Evolutionary conservation across 2,329 filamentous ascomycete genomes (phyloP), one percentile per base, ranked within the genome.

Genomic region (Paramyrothecium roridum): DNA sequence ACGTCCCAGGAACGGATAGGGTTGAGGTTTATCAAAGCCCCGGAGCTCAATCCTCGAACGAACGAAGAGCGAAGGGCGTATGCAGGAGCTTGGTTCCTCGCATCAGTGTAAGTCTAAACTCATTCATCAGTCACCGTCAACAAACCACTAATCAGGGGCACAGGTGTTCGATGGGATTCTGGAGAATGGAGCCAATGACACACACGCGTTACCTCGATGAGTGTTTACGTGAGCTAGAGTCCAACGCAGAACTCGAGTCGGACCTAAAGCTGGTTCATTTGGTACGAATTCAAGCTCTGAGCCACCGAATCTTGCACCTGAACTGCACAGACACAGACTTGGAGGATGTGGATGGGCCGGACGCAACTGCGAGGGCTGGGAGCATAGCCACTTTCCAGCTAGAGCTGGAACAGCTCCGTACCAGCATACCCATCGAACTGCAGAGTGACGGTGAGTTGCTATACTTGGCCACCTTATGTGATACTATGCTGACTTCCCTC

Each of bases 1-100:
- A 72, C 66, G 1, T 52, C 73, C 3, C 70, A 72, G 3, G 78
- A 81, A 55, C 71, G 74, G 34, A 74, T 72, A 0, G 72, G 70
- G 26, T 57, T 80, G 10, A 70, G 79, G 65, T 69, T 78, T 3
- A 67, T 75, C 3, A 67, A 74, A 21, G 75, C 75, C 0, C 70
- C 71, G 17, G 62, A 69, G 30, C 70, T 73, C 1, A 66, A 61
- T 21, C 63, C 66, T 2, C 73, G 80, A 3, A 80, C 76, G 0
- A 75, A 80, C 8, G 81, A 84, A 43, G 81, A 84, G 57, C 72
- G 76, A 11, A 73, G 82, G n/a, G 72, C 76, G 0, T 69, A 83
- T 1, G 68, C 82, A 1, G 82, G 79, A 0, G 76, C 80, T 2
- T 85, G 81, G 76, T 84, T 82, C 56, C 57, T 84, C 30, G 77